Evolutionary conservation across 2,329 filamentous ascomycete genomes (phyloP), one percentile per base, ranked within the genome.

Genomic region (Stemphylium vesicarium): DNA sequence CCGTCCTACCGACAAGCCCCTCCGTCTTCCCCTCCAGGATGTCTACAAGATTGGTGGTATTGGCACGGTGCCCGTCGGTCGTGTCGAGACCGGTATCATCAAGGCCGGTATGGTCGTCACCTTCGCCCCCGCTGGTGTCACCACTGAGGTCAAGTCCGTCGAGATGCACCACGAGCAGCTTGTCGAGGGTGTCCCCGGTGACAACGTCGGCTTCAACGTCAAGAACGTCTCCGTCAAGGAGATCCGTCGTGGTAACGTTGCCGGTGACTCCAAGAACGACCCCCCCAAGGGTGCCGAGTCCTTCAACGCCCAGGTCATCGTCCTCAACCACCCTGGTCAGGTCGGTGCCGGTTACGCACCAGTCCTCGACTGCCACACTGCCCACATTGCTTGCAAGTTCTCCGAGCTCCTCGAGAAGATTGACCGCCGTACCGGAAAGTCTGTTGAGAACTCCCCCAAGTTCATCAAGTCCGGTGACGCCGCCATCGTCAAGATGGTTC

Each of bases 141-240:
- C 95, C 89, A 98, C 95, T 87, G 95, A 99, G 91, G 95, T 98
- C 88, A 99, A 99, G 92, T 98, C 94, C 82, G 95, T 99, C 77
- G 95, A 99, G 87, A 99, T 99, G 95, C 94, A 97, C 89, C 94
- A 98, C 92, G 92, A 97, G 87, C 93, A 97, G 90, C 93, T 99
- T 74, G 62, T 80, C 69, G 89, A 96, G 88, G 95, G 95, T 91
- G 78, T 91, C 70, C 95, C 95, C 78, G 95, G 95, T 89, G 95
- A 99, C 91, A 99, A 99, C 87, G 95, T 99, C 81, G 95, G 95
- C 77, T 99, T 99, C 93, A 99, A 99, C 91, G 94, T 99, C 85
- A 99, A 99, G 93, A 99, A 99, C 95, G 95, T 99, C 78, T 98
- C 95, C 82, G 95, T 99, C 85, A 99, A 99, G 93, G 95, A 99